Evolutionary conservation across 768 basidiomycete species (phyloP).

Genomic region (Crassisporium funariophilum): DNA sequence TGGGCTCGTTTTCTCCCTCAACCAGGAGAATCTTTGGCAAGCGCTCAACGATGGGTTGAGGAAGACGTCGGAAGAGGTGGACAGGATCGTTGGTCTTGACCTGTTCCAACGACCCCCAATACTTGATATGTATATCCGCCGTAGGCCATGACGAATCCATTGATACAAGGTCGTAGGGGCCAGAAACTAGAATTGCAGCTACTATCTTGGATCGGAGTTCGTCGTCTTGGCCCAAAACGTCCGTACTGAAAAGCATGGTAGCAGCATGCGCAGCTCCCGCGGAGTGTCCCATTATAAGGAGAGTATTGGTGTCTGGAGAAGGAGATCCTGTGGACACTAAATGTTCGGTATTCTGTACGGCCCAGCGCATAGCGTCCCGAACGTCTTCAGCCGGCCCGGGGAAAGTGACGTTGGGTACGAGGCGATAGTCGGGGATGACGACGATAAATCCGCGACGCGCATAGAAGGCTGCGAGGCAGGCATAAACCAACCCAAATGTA

Average conservation of each 20-base stretch:
- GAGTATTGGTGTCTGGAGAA: slow-evolving; percentile 39
- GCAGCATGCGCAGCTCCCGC: slow-evolving; percentile 57
- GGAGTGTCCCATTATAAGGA: slow-evolving; percentile 63
- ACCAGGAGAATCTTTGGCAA: slow-evolving; percentile 53
- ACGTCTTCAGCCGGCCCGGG: slow-evolving; percentile 59
- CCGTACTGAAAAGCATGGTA: slow-evolving; percentile 43
- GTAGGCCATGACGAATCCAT: slow-evolving; percentile 25
- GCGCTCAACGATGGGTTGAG: slow-evolving; percentile 32
- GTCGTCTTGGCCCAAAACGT: slow-evolving; percentile 32
- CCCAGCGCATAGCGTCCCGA: slow-evolving; percentile 61
- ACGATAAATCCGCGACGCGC: slow-evolving; percentile 59
- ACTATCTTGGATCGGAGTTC: slow-evolving; percentile 38
- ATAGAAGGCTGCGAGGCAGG: slow-evolving; percentile 63
- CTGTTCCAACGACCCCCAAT: slow-evolving; percentile 42
- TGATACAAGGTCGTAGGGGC: slow-evolving; percentile 41
- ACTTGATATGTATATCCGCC: slow-evolving; percentile 32
- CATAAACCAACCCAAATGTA: slow-evolving; percentile 53
- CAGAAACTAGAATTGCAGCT: slow-evolving; percentile 49
- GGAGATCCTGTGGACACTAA: slow-evolving; percentile 31
- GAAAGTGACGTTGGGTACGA: slow-evolving; percentile 58
- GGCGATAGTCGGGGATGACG: slow-evolving; percentile 71
- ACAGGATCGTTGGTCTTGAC: slow-evolving; percentile 41
- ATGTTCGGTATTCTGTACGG: slow-evolving; percentile 36
- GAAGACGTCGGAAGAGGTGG: slow-evolving; percentile 39
- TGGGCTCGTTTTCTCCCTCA: slow-evolving; percentile 56